Evolutionary conservation across 2,329 filamentous ascomycete genomes (phyloP), one percentile per base, ranked within the genome.

Genomic region (Paecilomyces formosus): DNA sequence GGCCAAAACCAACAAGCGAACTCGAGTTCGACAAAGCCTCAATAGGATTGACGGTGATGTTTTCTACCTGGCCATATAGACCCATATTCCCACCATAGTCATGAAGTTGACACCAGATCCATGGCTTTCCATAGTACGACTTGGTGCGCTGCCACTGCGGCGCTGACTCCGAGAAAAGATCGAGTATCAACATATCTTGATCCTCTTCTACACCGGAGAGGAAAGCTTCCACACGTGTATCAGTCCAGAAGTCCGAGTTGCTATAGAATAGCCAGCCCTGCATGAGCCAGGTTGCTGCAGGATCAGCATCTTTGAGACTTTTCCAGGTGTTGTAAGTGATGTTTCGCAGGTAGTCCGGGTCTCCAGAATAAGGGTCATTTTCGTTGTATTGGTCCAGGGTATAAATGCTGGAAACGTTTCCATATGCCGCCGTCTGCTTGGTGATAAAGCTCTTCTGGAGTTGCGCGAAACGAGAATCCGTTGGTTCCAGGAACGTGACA

Each of bases 351-450:
- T 80, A 80, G 24, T 66, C 69, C 1, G 72, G 59, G 55, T 81
- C 76, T 5, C 78, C 76, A 1, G 78, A 81, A 53, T 68, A 74
- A 0, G 80, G 79, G 26, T 75, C 66, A 58, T 81, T 80, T 65
- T 83, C 80, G 58, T 82, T 82, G 66, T 79, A 82, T 62, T 82
- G 80, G 60, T 82, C 80, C 7, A 82, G 71, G 0, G 80, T 80
- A 62, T 80, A 82, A 58, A 81, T 73, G 52, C 73, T 70, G 4
- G 75, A 78, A 45, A 82, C 72, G 59, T 81, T 78, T 1, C 80
- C 80, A 62, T 79, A 81, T 7, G 73, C 74, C 4, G 69, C 69
- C 7, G 70, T 70, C 63, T 82, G 80, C 60, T 80, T 80, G 4
- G 61, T 56, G 15, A 83, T 74, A 56, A 81, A 80, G 18, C 69